These are phyloP conservation scores for Alternaria sp. DNA, from an alignment of 2,329 filamentous ascomycete species.

Conservation along the genomic window DNA sequence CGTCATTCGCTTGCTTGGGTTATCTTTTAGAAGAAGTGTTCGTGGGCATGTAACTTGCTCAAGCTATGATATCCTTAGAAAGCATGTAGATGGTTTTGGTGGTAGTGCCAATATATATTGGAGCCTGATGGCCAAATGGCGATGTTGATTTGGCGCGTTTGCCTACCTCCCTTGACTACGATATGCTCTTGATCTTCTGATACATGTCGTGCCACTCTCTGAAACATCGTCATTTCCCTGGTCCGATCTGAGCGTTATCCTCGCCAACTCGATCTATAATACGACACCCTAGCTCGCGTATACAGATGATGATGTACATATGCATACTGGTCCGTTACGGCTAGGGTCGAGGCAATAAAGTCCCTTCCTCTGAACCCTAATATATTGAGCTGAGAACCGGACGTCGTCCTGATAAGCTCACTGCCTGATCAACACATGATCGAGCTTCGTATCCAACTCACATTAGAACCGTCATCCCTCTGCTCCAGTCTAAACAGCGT, in stretches of 20 bases:
- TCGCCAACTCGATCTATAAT: too few relatives aligned
- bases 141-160: background rate
- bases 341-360: too few relatives aligned
- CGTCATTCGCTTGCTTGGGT: background rate
- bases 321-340: too few relatives aligned
- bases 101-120: background rate
- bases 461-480: background rate
- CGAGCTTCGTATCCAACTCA: background rate
- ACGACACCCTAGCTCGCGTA: too few relatives aligned
- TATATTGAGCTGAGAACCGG: too few relatives aligned
- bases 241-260: too few relatives aligned
- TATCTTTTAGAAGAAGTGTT: background rate
- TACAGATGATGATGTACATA: too few relatives aligned
- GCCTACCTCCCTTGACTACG: background rate
- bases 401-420: too few relatives aligned
- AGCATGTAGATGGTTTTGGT: background rate
- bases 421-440: background rate
- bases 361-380: too few relatives aligned
- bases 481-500: background rate
- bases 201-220: too few relatives aligned
- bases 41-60: background rate
- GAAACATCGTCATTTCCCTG: background rate
- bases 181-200: background rate
- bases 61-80: slow-evolving; percentile 7
- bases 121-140: background rate